Conservation (phyloP, 768 basidiomycete genomes). For the Suillus variegatus region DNA sequence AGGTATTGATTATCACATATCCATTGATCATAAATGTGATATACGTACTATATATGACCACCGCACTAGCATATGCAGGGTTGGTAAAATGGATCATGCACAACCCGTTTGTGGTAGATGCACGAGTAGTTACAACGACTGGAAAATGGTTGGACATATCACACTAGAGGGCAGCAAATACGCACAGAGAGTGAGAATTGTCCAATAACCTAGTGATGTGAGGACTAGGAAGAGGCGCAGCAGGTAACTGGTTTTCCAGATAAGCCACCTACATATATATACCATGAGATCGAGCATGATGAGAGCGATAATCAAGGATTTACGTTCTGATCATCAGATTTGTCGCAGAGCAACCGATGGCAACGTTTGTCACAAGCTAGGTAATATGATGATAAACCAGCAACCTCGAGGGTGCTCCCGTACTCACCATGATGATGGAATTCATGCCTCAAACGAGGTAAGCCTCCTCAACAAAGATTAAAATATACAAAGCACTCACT, state of each 20-base stretch:
- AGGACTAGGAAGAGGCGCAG: background rate
- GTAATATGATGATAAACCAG: background rate
- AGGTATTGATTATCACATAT: background rate
- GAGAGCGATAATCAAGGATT: no score
- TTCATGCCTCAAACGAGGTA: background rate
- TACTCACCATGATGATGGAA: background rate
- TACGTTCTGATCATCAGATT: conserved; percentile 2
- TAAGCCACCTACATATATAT: background rate
- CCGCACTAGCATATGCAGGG: background rate
- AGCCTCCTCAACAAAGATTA: background rate
- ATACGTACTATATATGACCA: background rate
- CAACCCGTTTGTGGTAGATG: background rate
- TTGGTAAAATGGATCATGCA: background rate
- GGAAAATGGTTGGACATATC: background rate
- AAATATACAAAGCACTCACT: background rate
- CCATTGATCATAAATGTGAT: background rate
- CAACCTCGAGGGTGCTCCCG: no score
- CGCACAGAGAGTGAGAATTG: background rate
- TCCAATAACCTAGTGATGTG: background rate
- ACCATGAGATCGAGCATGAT: background rate
- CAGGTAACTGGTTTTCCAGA: background rate
- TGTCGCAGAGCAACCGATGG: conserved; percentile 3
- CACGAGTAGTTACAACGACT: background rate
- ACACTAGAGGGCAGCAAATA: background rate
- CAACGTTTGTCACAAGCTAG: background rate